Evolutionary conservation across 148 eudicot genomes (phyloP).

Genomic region (Rhododendron molle): DNA sequence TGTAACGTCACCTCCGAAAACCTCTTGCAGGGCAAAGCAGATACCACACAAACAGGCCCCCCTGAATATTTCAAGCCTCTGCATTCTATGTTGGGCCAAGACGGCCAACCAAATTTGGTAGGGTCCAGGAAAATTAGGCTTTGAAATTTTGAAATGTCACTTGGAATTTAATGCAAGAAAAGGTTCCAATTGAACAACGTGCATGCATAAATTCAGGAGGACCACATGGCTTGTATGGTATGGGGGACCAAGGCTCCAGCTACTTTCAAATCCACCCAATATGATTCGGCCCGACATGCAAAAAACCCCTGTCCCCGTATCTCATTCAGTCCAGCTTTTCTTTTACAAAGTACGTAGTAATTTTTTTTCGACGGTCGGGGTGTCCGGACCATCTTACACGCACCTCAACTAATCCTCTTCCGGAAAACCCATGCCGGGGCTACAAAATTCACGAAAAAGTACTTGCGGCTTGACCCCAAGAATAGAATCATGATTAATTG

Average conservation of each 20-base stretch:
- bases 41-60: neutral
- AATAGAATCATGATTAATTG: neutral
- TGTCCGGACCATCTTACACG: too few relatives aligned
- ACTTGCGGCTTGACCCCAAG: neutral
- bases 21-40: neutral
- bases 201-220: neutral
- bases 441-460: too few relatives aligned
- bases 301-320: neutral
- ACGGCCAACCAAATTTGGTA: neutral
- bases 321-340: neutral
- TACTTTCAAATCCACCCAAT: neutral
- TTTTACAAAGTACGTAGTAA: neutral
- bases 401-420: too few relatives aligned
- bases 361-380: neutral
- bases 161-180: neutral
- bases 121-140: neutral
- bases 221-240: neutral
- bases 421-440: neutral
- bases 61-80: neutral
- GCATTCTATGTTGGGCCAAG: neutral
- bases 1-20: too few relatives aligned
- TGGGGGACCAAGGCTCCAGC: neutral
- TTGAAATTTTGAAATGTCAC: neutral
- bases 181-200: neutral
- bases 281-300: neutral